Base-by-base conservation (phyloP, 1,139 yeast genomes). In the Debaryomyces singareniensis region DNA sequence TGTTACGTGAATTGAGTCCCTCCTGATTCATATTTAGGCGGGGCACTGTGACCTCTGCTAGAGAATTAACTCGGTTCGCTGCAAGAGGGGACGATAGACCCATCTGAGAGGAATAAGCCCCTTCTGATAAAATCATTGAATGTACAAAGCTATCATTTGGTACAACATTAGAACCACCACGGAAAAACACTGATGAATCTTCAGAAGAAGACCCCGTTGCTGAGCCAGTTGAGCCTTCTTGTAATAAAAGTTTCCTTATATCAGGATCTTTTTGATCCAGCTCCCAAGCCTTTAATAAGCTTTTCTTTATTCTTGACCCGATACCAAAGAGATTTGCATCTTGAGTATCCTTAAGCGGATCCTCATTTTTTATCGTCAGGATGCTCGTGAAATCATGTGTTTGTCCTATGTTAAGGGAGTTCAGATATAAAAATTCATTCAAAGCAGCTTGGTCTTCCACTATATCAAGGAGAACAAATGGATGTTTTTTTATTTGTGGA, bases 401-500 rank as follows among this genome's bases (percentile, higher is more conserved):
- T 15, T 5, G 10, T 4, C 5, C 4, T 15, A 4, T 15, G 9
- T 20, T 12, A 16, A 9, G 18, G 26, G 35, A 37, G 40, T 65
- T 66, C 32, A 63, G 45, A 35, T 58, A 51, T 16, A 61, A 45
- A n/a, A 66, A 47, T 30, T 66, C 71, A 36, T 63, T 46, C 26
- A 59, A 53, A 39, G 53, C 56, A 25, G 57, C 64, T 31, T 65
- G 39, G 32, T 64, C 66, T 14, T 60, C 49, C 12, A 74, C 70
- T 39, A 84, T 57, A 21, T 78, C 87, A 55, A 75, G 66, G 20
- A 73, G 48, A 6, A 85, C 74, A 58, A 94, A 87, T 0, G 89
- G 84, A 54, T 91, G 96, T 6, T 57, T 57, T 52, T 89, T 91
- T 37, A 89, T 81, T 16, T 81, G 86, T 12, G 64, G 56, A 21